Percentiles rank a stretch among this genome's conserved stretches.
phyloP scores from a whole-genome alignment of 75 land plant species.

The Cupressus sempervirens region DNA sequence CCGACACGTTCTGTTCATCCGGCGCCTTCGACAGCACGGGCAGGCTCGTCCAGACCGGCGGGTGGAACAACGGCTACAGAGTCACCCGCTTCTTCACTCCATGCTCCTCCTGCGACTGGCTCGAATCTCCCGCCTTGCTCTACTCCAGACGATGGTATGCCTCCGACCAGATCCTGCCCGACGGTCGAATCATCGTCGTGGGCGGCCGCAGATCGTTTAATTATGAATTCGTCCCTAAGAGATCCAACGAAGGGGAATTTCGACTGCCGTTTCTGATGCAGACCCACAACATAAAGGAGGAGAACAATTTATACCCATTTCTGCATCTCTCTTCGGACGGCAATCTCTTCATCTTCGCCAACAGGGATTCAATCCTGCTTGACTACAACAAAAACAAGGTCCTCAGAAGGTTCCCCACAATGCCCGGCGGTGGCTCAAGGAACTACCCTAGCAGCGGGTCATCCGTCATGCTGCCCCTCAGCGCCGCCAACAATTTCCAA shows the following conservation, averaged over 20 bases:
- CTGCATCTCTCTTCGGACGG: too few species aligned
- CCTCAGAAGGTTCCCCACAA: too few species aligned
- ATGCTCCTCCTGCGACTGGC: constrained; percentile 27
- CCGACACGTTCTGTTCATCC: constrained; percentile 54
- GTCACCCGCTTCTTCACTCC: too few species aligned
- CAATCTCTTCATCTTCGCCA: too few species aligned
- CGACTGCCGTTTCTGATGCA: constrained; percentile 22
- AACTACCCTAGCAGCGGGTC: too few species aligned
- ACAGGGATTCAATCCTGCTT: too few species aligned
- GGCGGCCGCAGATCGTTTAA: constrained; percentile 49
- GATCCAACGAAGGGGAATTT: constrained; percentile 9
- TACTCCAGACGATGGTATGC: background rate
- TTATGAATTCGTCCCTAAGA: constrained; percentile 34
- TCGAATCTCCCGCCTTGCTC: constrained; percentile 15
- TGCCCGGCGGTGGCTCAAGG: too few species aligned
- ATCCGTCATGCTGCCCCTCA: too few species aligned
- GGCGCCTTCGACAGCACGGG: constrained; percentile 32
- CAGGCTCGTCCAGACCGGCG: constrained; percentile 41
- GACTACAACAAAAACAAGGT: too few species aligned
- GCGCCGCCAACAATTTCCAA: too few species aligned
- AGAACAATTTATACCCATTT: background rate
- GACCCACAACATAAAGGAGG: background rate
- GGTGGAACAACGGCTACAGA: constrained; percentile 26
- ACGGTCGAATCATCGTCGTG: constrained; percentile 46
- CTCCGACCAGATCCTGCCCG: constrained; percentile 47